Evolutionary conservation across 371 early-diverging fungal genomes (phyloP).

Genomic region (Lichtheimia ramosa): DNA sequence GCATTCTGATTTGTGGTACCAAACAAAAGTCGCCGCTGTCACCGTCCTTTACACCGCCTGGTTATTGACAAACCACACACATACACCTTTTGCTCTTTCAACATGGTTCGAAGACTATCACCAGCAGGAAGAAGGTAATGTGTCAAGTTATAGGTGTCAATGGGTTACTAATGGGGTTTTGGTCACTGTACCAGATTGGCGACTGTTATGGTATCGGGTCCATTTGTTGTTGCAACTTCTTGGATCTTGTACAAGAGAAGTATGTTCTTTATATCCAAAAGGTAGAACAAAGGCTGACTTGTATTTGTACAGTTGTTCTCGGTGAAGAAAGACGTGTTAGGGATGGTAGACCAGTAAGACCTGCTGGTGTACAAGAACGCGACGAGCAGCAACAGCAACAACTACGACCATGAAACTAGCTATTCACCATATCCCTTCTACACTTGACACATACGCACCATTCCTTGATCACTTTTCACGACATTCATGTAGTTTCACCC

Average conservation of each 20-base stretch:
- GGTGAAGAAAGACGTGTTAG: conserved; percentile 40
- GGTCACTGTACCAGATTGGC: conserved; percentile 24
- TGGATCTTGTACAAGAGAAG: conserved; percentile 52
- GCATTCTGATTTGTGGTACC: no score
- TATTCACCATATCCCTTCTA: no score
- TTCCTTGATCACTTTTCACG: no score
- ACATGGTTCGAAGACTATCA: not conserved
- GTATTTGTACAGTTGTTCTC: conserved; percentile 29
- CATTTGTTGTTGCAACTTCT: conserved; percentile 39
- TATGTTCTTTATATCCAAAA: conserved; percentile 3
- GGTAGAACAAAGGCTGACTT: not conserved
- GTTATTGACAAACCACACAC: no score
- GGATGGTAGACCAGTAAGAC: conserved; percentile 42
- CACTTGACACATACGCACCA: no score
- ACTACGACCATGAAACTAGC: no score
- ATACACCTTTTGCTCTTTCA: no score
- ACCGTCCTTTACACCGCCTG: no score
- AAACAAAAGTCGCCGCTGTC: no score
- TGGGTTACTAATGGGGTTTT: not conserved
- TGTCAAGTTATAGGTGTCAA: not conserved
- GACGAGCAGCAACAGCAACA: conserved; percentile 12
- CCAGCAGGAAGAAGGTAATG: not conserved
- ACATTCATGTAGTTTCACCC: no score
- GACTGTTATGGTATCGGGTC: conserved; percentile 46
- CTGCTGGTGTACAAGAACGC: conserved; percentile 37